phyloP scores from a whole-genome alignment of 176 grass and related monocot genomes.

The Poa pratensis region DNA sequence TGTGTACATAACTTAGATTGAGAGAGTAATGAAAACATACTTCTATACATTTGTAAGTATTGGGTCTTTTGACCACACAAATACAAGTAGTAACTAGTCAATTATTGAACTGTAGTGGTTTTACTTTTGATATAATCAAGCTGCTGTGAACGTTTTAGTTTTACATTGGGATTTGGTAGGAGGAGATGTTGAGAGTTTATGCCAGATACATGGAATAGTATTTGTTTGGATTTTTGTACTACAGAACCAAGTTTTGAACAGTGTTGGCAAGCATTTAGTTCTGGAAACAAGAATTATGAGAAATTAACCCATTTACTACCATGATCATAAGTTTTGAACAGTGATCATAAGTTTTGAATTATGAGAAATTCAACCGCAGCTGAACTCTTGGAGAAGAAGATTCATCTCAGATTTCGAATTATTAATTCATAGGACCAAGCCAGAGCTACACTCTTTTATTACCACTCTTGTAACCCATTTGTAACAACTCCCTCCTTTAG shows the following conservation, averaged over 20 bases:
- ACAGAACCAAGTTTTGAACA: constrained; percentile 28
- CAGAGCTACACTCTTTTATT: too few relatives aligned
- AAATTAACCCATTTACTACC: not conserved
- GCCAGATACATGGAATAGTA: constrained; percentile 7
- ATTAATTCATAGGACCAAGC: too few relatives aligned
- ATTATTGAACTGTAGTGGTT: constrained; percentile 1
- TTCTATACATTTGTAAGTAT: not conserved
- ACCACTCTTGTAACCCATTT: too few relatives aligned
- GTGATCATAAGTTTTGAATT: too few relatives aligned
- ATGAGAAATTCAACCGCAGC: too few relatives aligned
- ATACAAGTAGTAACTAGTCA: constrained; percentile 20
- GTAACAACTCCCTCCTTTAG: too few relatives aligned
- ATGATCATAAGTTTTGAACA: too few relatives aligned
- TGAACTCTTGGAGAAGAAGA: too few relatives aligned
- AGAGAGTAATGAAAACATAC: not conserved
- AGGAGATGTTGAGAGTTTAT: not conserved
- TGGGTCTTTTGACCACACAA: not conserved
- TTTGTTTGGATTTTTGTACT: not conserved
- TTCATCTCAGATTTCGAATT: too few relatives aligned
- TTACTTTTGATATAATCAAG: constrained; percentile 3
- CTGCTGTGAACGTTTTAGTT: constrained; percentile 3
- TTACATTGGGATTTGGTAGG: constrained; percentile 2
- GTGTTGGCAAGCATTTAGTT: not conserved
- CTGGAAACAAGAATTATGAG: constrained; percentile 1
- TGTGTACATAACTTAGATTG: not conserved